phyloP scores from a whole-genome alignment of 495 filamentous ascomycete genomes.

The Aspergillus nidulans region DNA sequence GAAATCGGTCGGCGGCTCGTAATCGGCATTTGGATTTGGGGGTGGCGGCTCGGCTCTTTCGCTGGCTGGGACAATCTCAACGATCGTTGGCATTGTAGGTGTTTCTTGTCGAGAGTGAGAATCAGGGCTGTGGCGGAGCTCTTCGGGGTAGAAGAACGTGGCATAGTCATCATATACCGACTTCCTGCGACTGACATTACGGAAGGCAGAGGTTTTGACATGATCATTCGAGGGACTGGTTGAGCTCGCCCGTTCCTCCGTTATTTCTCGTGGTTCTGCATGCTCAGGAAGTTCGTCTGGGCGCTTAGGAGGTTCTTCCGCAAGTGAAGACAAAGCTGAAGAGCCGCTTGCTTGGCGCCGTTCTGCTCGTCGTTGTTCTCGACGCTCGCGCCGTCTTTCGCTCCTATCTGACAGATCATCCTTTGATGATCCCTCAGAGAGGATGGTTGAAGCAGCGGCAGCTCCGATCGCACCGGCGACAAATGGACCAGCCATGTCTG shows the following conservation, averaged over 20 bases:
- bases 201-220: slow-evolving; percentile 23
- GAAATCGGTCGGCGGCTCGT: slow-evolving; percentile 16
- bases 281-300: slow-evolving; percentile 14
- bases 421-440: slow-evolving; percentile 36
- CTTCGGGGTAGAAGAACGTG: slow-evolving; percentile 40
- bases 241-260: slow-evolving; percentile 4
- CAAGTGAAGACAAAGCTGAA: not conserved
- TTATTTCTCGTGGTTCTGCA: slow-evolving; percentile 9
- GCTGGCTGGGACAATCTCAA: slow-evolving; percentile 31
- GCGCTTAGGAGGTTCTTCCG: not conserved
- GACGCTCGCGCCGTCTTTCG: slow-evolving; percentile 27
- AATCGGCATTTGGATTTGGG: not conserved
- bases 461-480: slow-evolving; percentile 47
- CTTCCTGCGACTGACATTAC: slow-evolving; percentile 19
- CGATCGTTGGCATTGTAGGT: slow-evolving; percentile 25
- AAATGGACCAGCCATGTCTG: slow-evolving; percentile 40
- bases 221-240: slow-evolving; percentile 16
- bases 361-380: slow-evolving; percentile 38
- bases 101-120: slow-evolving; percentile 17
- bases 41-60: slow-evolving; percentile 4
- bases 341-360: slow-evolving; percentile 23
- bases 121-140: slow-evolving; percentile 29
- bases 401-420: slow-evolving; percentile 33
- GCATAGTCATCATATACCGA: slow-evolving; percentile 38
- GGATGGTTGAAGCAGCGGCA: slow-evolving; percentile 35